Percentiles rank a stretch among this genome's conserved stretches.
phyloP scores from a whole-genome alignment of 305 asterid genomes.

The Solanum hybrid region DNA sequence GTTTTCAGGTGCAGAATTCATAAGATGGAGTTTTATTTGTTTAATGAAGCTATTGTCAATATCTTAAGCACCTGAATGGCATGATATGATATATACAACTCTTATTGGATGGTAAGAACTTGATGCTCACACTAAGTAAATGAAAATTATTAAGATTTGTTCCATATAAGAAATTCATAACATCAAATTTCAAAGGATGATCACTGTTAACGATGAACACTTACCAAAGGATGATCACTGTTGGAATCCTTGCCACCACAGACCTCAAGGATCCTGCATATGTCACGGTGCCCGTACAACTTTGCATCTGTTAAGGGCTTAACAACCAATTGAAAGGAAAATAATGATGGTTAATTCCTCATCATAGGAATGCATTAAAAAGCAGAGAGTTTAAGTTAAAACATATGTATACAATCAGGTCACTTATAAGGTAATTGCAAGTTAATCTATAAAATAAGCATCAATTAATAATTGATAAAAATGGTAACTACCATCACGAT shows the following conservation, averaged over 20 bases:
- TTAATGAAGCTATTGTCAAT: neutral
- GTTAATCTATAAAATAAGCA: neutral
- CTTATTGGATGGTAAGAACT: neutral
- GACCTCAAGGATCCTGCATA: slow-evolving; percentile 59
- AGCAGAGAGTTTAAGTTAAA: neutral
- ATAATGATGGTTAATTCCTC: neutral
- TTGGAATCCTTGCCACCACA: slow-evolving; percentile 48
- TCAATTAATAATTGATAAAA: neutral
- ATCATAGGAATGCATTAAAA: neutral
- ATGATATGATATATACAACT: neutral
- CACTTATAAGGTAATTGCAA: neutral
- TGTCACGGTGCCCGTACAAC: slow-evolving; percentile 49
- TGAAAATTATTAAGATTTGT: neutral
- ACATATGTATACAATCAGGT: neutral
- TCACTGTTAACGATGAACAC: slow-evolving; percentile 12
- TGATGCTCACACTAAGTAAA: neutral
- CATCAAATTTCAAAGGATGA: slow-evolving; percentile 18
- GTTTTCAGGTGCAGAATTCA: neutral
- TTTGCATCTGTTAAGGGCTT: slow-evolving; percentile 61
- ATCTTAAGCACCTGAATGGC: neutral
- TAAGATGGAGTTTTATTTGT: neutral
- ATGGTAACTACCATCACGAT: neutral
- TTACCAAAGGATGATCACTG: slow-evolving; percentile 43
- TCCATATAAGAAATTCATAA: neutral
- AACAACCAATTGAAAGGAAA: neutral